Evolutionary conservation across 2,329 filamentous ascomycete species (phyloP), one percentile per base, ranked within the genome.

Genomic region (Tolypocladium ophioglossoides): DNA sequence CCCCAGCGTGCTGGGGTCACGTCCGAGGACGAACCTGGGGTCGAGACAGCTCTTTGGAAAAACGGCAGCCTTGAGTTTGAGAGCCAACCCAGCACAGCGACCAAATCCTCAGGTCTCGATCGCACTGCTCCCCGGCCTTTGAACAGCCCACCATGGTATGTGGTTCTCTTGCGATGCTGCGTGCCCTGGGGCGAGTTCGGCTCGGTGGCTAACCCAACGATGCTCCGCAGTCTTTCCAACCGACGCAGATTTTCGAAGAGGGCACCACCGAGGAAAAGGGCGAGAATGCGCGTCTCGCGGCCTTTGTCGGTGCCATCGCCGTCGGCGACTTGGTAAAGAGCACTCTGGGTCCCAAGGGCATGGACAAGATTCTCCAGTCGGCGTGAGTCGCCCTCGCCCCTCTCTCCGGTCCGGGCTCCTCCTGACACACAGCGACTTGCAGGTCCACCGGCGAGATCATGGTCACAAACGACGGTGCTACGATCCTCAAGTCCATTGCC

Each of bases 401-500:
- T 22, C 22, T 54, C 52, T 57, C 52, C 53, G 51, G 50, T 6
- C 40, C 53, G 47, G 50, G 39, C 18, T 44, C 37, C 24, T 32
- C n/a, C 58, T 58, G 34, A 59, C 48, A 59, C 48, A 24, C 20
- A 6, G 20, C 48, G 52, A 22, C 7, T 2, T 49, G 37, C 68
- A 92, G 89, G 53, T 97, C 92, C 50, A 97, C 94, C 41, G 90
- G 89, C 65, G 89, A 97, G 66, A 96, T 97, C 66, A 89, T 97
- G 83, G 94, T 99, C 58, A 99, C 94, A 56, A 99, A 99, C 73
- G 94, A 99, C 74, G 94, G 94, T 68, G 94, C 94, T 59, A 99
- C 94, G 27, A 99, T 99, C 63, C 83, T 99, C 60, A 99, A 99
- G 75, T 89, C 92, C 53, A 99, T 99, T 72, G 94, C 94, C 46